phyloP scores from a whole-genome alignment of 306 rosid species.

The Pyrus betulifolia region DNA sequence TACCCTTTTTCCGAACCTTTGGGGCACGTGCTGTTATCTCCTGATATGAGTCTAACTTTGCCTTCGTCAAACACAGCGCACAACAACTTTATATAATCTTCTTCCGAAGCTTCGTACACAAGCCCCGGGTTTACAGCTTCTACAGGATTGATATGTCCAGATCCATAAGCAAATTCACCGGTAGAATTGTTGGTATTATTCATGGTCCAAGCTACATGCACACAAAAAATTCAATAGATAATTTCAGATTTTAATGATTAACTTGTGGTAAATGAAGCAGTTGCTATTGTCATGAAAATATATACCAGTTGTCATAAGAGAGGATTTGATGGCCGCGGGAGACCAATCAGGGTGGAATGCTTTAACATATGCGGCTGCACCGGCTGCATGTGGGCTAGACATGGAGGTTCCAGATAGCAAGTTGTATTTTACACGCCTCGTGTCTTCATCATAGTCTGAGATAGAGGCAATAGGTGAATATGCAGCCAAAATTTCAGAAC shows the following conservation, averaged over 20 bases:
- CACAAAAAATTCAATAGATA: neutral
- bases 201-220: slow-evolving; percentile 13
- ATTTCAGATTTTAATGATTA: neutral
- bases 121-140: slow-evolving; percentile 24
- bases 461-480: slow-evolving; percentile 7
- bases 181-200: neutral
- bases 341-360: slow-evolving; percentile 26
- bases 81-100: slow-evolving; percentile 21
- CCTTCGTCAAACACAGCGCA: slow-evolving; percentile 7
- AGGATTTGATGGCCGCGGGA: slow-evolving; percentile 26
- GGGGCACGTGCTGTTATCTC: slow-evolving; percentile 2
- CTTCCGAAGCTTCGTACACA: slow-evolving; percentile 18
- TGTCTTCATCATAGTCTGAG: neutral
- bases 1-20: neutral
- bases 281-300: slow-evolving; percentile 2
- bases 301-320: slow-evolving; percentile 19
- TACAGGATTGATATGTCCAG: slow-evolving; percentile 4
- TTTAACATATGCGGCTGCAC: slow-evolving; percentile 20
- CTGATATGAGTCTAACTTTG: neutral
- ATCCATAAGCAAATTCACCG: slow-evolving; percentile 28
- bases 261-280: slow-evolving; percentile 14
- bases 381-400: slow-evolving; percentile 26
- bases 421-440: neutral
- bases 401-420: slow-evolving; percentile 28
- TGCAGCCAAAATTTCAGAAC: slow-evolving; percentile 24